A percentile compares a stretch with the other conserved stretches of the same genome.
phyloP scores from a whole-genome alignment of 352 stramenopile genomes.

The Globisporangium echinulatum region DNA sequence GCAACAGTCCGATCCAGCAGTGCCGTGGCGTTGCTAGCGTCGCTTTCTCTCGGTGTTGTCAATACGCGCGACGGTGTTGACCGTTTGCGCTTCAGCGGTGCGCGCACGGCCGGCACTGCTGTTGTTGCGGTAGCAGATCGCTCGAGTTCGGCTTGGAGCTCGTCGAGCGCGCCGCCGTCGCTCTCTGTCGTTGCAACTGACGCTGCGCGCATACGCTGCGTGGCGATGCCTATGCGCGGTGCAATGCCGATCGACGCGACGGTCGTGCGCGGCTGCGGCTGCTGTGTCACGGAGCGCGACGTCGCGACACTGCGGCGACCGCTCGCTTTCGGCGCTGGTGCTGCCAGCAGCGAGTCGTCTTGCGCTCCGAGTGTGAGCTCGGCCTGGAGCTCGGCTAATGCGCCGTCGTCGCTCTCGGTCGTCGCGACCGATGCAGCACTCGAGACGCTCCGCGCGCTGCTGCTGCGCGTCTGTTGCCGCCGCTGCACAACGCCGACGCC shows the following conservation, averaged over 20 bases:
- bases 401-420: slow-evolving; percentile 24
- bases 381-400: slow-evolving; percentile 25
- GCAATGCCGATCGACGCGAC: slow-evolving; percentile 5
- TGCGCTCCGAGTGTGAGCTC: slow-evolving; percentile 14
- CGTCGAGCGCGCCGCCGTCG: neutral
- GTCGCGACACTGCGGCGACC: neutral
- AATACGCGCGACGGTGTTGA: no score
- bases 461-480: neutral
- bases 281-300: neutral
- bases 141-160: slow-evolving; percentile 11
- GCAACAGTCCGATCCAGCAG: no score
- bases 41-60: no score
- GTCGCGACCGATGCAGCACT: slow-evolving; percentile 17
- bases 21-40: neutral
- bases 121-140: neutral
- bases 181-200: slow-evolving; percentile 6
- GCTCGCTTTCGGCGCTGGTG: neutral
- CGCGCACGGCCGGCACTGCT: slow-evolving; percentile 6
- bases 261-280: neutral
- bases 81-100: neutral
- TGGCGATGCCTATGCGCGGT: neutral
- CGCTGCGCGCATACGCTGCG: slow-evolving; percentile 2
- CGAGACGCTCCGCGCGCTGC: neutral
- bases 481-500: neutral
- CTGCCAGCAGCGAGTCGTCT: slow-evolving; percentile 1